Evolutionary conservation across 2,329 filamentous ascomycete species (phyloP), one percentile per base, ranked within the genome.

Genomic region (Stachybotrys echinatus): DNA sequence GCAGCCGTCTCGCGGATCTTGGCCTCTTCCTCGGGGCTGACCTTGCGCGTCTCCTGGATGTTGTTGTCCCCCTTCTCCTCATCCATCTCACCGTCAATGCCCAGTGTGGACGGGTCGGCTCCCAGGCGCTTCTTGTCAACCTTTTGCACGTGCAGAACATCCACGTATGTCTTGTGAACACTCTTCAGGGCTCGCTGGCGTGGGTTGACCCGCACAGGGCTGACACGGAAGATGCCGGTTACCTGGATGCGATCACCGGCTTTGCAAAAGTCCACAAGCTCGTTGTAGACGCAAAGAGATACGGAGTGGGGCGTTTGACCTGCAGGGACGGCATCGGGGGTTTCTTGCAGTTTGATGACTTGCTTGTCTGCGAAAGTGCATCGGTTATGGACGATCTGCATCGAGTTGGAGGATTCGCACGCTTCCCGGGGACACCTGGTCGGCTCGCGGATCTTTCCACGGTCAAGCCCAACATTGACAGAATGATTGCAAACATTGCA

Each of bases 271-370:
- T 99, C 94, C 1, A 99, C 95, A 48, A 99, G 76, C 67, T 99
- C 94, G 62, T 97, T 92, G 66, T 99, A 97, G 12, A 92, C 89
- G 62, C 92, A 96, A 46, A 99, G 83, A 1, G 92, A 96, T 22
- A 99, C 94, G 0, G 92, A 96, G 69, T 99, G 94, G 14, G 94
- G 94, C 19, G 94, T 99, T 71, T 99, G 94, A 18, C 94, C 94
- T 57, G 96, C 88, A 45, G 94, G 94, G 18, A 99, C 88, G 37
- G 84, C 89, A 67, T 99, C 94, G 0, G 94, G 94, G 0, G 94
- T 99, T 70, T 99, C 94, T 70, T 99, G 94, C 39, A 99, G 77
- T 69, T 99, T 99, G 72, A 99, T 96, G 52, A 99, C 90, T 67
- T 99, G 94, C 74, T 99, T 99, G 67, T 99, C 94, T 49, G 92